Base-by-base conservation (phyloP, 2,329 filamentous ascomycete species). In the Penicillium vulpinum region DNA sequence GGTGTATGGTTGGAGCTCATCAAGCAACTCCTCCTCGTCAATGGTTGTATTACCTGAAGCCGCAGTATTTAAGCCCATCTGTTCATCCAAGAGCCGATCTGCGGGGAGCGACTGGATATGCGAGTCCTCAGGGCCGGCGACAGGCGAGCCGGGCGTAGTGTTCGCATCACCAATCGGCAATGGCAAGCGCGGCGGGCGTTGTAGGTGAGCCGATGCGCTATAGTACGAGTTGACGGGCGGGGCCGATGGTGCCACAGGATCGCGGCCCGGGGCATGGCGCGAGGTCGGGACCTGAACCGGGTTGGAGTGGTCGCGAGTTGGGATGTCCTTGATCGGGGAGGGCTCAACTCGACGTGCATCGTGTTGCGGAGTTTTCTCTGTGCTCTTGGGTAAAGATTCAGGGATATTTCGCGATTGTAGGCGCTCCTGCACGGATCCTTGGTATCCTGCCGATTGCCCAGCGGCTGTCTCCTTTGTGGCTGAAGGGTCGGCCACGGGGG, bases 81-180 rank as follows among this genome's bases (percentile, higher is more conserved):
- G 74, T 38, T 79, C 80, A 60, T 82, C 79, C 44, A 80, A 46
- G 5, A 68, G 68, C 29, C 79, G 79, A 60, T 76, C 74, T 22
- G 73, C 67, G n/a, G 73, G 71, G 28, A 75, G 64, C 5, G 70
- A 71, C 6, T 82, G 83, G 59, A 87, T 63, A 54, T 72, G 70
- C 18, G 70, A 67, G 71, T 91, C 88, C 28, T 87, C 81, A 1
- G 91, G 84, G 7, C 88, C 86, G 60, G 93, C 85, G 62, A 96
- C 93, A 52, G 93, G 93, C 43, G 92, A 97, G 26, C 92, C 92
- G 1, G 93, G 93, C 1, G 89, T 91, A 66, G 94, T 88, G 15
- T 90, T 84, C 72, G 96, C 92, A 79, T 97, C 91, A 67, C 95
- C 92, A 67, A 97, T 97, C 53, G 93, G 92, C 57, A 97, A 84